Evolutionary conservation across 1,284 basidiomycete genomes (phyloP).

Genomic region (Dichomitus squalens): DNA sequence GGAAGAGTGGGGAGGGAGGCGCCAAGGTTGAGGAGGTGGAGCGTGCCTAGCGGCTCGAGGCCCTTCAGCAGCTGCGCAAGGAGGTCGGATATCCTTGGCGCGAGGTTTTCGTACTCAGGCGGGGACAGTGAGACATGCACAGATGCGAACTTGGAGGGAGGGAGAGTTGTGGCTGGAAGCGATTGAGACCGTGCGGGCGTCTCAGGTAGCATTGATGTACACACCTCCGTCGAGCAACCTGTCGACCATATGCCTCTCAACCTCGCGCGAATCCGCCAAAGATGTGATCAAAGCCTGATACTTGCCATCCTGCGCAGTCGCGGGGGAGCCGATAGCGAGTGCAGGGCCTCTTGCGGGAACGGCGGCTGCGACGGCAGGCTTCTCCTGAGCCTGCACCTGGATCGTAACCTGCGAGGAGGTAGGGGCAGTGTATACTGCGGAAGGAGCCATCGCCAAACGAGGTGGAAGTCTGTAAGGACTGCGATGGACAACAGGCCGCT

Average conservation of each 20-base stretch:
- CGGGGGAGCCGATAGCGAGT: constrained; percentile 72
- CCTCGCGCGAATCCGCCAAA: constrained; percentile 51
- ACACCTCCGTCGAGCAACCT: constrained; percentile 74
- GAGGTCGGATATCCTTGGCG: constrained; percentile 53
- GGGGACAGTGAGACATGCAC: constrained; percentile 64
- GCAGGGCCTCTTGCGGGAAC: constrained; percentile 43
- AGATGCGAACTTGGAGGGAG: constrained; percentile 59
- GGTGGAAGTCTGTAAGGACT: background rate
- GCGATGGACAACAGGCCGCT: constrained; percentile 18
- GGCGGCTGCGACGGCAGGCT: constrained; percentile 22
- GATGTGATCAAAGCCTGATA: constrained; percentile 70
- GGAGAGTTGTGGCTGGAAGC: constrained; percentile 57
- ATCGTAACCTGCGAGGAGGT: constrained; percentile 11
- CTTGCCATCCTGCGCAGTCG: constrained; percentile 72
- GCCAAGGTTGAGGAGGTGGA: constrained; percentile 62
- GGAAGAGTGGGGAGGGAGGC: constrained; percentile 46
- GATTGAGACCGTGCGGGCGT: constrained; percentile 12
- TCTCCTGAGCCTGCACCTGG: constrained; percentile 23
- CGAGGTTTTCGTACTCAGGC: constrained; percentile 61
- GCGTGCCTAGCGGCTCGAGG: constrained; percentile 64
- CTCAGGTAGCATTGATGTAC: constrained; percentile 20
- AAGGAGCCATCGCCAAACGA: constrained; percentile 55
- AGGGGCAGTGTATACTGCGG: constrained; percentile 46
- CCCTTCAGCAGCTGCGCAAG: constrained; percentile 59
- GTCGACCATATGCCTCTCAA: constrained; percentile 78